Conservation (phyloP, 352 stramenopile species). For the Globisporangium cederbergense region DNA sequence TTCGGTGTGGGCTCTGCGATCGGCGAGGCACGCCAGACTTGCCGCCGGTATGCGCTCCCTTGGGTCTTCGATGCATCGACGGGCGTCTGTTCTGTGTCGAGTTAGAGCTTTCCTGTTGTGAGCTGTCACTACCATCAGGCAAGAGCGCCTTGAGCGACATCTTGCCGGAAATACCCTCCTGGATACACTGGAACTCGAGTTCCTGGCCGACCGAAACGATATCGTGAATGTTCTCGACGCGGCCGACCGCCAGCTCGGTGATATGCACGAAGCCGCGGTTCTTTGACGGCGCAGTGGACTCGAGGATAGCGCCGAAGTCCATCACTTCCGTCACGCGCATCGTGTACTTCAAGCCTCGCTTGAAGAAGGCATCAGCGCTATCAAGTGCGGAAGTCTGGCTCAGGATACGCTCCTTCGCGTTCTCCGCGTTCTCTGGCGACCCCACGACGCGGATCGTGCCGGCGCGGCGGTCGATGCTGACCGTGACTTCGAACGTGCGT, state of each 20-base stretch:
- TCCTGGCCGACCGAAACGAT: constrained; percentile 64
- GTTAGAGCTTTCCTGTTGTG: constrained; percentile 1
- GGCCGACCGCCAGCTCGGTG: constrained; percentile 82
- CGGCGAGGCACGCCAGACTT: constrained; percentile 11
- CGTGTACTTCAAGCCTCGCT: constrained; percentile 87
- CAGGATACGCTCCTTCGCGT: constrained; percentile 72
- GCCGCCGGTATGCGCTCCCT: constrained; percentile 9
- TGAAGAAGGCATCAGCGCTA: constrained; percentile 55
- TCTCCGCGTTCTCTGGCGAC: constrained; percentile 58
- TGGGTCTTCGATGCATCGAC: constrained; percentile 23
- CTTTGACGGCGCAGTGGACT: constrained; percentile 55
- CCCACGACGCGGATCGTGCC: constrained; percentile 90
- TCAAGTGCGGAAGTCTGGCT: constrained; percentile 26
- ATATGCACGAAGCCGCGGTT: constrained; percentile 94
- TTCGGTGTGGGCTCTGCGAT: constrained; percentile 14
- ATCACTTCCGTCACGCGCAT: constrained; percentile 93
- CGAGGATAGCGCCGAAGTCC: constrained; percentile 94
- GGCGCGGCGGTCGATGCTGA: constrained; percentile 82
- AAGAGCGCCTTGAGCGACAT: constrained; percentile 71
- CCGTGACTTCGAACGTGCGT: constrained; percentile 44
- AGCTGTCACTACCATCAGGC: background rate
- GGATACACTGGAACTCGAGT: constrained; percentile 77
- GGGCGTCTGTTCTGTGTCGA: constrained; percentile 26
- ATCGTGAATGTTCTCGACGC: constrained; percentile 64
- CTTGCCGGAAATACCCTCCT: constrained; percentile 74